Percentiles rank a stretch among this genome's conserved stretches.
phyloP scores from a whole-genome alignment of 2,329 filamentous ascomycete species.

The Botrytis fragariae region DNA sequence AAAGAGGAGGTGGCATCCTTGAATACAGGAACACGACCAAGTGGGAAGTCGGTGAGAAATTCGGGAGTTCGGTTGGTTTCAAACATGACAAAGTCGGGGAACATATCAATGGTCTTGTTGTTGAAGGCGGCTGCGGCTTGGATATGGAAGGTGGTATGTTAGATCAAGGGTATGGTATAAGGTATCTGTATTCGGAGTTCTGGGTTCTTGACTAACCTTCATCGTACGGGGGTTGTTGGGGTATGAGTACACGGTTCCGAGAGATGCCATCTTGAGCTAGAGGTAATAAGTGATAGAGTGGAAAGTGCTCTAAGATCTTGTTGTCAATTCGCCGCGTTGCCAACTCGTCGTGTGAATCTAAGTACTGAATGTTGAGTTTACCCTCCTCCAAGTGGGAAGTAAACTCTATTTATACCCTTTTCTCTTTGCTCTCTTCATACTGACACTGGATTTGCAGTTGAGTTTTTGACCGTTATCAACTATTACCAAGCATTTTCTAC shows the following conservation, averaged over 20 bases:
- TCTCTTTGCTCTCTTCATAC: neutral
- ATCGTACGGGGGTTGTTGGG: neutral
- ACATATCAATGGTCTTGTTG: neutral
- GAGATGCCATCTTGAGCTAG: neutral
- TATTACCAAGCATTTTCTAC: neutral
- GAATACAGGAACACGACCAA: neutral
- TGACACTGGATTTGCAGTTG: neutral
- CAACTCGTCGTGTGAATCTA: neutral
- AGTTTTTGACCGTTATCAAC: neutral
- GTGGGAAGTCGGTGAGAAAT: neutral
- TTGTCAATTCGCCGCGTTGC: neutral
- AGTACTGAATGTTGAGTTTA: neutral
- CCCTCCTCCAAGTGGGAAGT: neutral
- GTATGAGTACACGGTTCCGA: neutral
- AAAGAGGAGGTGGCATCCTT: neutral
- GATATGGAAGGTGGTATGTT: neutral
- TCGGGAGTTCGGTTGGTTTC: neutral
- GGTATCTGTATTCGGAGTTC: neutral
- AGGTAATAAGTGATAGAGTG: neutral
- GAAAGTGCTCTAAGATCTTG: neutral
- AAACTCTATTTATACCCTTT: neutral
- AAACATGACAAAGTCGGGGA: neutral
- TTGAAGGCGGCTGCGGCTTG: neutral
- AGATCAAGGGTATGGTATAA: neutral
- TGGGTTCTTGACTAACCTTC: neutral